Conservation (phyloP, 1,284 basidiomycete genomes). For the Trichosporon coremiiforme region DNA sequence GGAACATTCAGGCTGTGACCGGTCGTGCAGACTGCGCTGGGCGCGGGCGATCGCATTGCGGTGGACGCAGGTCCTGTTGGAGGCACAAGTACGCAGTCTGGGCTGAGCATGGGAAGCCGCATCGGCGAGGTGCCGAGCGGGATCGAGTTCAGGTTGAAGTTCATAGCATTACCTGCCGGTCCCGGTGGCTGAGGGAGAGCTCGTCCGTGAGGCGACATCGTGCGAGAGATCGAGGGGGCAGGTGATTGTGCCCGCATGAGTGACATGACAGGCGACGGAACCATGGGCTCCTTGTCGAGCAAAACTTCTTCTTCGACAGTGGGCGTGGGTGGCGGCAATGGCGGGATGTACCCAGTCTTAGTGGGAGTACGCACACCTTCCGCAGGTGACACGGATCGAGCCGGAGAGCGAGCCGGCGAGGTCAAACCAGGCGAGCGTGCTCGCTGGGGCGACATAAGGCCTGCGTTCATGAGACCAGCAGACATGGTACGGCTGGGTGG, state of each 20-base stretch:
- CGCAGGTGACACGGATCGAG: neutral
- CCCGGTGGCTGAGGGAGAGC: neutral
- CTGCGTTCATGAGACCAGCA: constrained; percentile 7
- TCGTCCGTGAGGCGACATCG: constrained; percentile 4
- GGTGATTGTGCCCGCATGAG: neutral
- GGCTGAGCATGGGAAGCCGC: neutral
- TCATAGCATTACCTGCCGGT: constrained; percentile 3
- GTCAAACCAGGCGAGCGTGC: neutral
- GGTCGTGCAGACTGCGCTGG: constrained; percentile 3
- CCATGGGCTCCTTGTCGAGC: constrained; percentile 4
- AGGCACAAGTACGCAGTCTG: neutral
- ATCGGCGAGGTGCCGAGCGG: constrained; percentile 2
- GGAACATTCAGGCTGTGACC: constrained; percentile 6
- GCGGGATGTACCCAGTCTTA: constrained; percentile 26
- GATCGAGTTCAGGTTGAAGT: constrained; percentile 15
- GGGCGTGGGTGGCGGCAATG: constrained; percentile 23
- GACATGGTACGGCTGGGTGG: constrained; percentile 12
- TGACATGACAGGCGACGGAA: neutral
- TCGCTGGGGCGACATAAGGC: neutral
- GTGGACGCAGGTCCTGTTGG: neutral
- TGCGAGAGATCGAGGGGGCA: neutral
- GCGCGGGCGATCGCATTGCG: neutral
- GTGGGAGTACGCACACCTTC: constrained; percentile 1
- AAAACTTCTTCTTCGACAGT: neutral
- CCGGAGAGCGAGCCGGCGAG: neutral